These are phyloP conservation scores for Theobroma cacao DNA, from an alignment of 345 rosid genomes.

Conservation along the genomic window DNA sequence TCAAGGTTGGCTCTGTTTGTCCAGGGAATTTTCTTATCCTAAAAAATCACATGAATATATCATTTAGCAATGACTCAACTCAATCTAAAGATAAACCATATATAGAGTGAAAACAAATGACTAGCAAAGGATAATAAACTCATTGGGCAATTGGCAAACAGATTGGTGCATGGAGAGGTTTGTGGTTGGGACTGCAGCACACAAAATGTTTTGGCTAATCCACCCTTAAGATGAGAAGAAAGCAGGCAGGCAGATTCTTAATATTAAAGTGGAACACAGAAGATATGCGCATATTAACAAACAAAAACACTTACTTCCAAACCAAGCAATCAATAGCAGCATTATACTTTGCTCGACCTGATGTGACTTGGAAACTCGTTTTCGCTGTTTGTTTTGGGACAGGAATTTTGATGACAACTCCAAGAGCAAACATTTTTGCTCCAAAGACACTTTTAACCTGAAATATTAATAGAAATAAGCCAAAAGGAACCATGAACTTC, in stretches of 20 bases:
- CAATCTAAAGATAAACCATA: constrained; percentile 1
- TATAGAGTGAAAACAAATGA: neutral
- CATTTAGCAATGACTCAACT: neutral
- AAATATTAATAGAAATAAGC: constrained; percentile 22
- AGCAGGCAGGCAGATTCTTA: neutral
- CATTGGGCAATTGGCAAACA: neutral
- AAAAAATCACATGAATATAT: neutral
- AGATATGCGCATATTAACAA: neutral
- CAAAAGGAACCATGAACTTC: constrained; percentile 19
- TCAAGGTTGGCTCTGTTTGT: constrained; percentile 95
- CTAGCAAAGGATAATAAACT: neutral
- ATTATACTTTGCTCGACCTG: constrained; percentile 96
- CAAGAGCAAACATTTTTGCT: constrained; percentile 99
- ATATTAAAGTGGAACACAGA: neutral
- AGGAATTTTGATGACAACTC: constrained; percentile 95
- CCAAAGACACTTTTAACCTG: constrained; percentile 99
- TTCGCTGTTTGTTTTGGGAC: constrained; percentile 99
- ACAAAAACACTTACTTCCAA: constrained; percentile 80
- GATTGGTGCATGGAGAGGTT: neutral
- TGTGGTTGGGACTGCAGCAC: neutral
- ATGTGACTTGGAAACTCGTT: constrained; percentile 93
- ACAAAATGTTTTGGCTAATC: neutral
- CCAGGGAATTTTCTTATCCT: constrained; percentile 99
- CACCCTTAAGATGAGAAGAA: neutral
- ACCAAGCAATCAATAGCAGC: constrained; percentile 95